phyloP scores from a whole-genome alignment of 2,329 filamentous ascomycete species.

The Aspergillus brasiliensis region DNA sequence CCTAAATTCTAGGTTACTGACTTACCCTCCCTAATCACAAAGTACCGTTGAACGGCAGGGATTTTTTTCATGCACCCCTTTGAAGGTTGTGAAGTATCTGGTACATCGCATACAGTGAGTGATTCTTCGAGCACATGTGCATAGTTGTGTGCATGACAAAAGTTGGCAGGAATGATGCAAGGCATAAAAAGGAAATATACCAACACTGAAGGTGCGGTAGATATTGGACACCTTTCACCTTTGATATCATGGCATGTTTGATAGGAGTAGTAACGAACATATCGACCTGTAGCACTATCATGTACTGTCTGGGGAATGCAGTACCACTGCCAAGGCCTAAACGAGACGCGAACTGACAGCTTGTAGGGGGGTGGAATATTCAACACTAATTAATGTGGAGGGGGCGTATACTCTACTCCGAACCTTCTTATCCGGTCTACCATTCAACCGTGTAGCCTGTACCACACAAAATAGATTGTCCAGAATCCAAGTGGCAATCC shows the following conservation, averaged over 20 bases:
- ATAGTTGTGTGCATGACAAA: neutral
- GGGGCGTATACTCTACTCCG: neutral
- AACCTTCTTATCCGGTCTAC: neutral
- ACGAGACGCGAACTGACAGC: slow-evolving; percentile 1
- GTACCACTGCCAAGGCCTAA: neutral
- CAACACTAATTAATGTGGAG: neutral
- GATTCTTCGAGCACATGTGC: neutral
- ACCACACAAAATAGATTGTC: neutral
- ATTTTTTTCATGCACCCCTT: neutral
- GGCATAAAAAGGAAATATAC: neutral
- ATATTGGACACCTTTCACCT: neutral
- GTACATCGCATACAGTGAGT: neutral
- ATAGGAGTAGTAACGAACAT: neutral
- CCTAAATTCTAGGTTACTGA: neutral
- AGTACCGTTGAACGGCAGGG: neutral
- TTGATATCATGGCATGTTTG: neutral
- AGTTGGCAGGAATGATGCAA: neutral
- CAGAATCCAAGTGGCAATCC: slow-evolving; percentile 18
- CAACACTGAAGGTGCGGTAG: neutral
- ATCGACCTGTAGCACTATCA: neutral
- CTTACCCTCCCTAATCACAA: neutral
- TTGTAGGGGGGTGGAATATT: neutral
- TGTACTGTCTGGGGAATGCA: neutral
- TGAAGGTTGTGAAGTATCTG: neutral
- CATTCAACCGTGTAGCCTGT: neutral